These are phyloP conservation scores for Starmerella riodocensis DNA, from an alignment of 805 yeast species.

Conservation along the genomic window DNA sequence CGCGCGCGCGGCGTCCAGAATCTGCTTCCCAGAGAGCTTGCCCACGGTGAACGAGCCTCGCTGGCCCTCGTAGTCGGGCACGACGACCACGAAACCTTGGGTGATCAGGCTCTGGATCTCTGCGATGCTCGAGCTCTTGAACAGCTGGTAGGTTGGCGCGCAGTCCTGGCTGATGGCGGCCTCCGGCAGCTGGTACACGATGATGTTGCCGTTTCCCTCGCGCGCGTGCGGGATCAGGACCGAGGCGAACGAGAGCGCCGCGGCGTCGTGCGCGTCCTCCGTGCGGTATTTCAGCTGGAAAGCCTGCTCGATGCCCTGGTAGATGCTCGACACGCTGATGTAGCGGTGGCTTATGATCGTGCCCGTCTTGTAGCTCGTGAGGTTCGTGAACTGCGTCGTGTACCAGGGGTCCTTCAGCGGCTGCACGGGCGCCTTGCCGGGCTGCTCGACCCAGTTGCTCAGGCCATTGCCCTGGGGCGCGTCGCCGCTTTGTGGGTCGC, in stretches of 20 bases:
- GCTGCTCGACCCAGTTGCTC: conserved; percentile 16
- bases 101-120: conserved; percentile 15
- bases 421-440: conserved; percentile 6
- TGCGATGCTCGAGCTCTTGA: conserved; percentile 10
- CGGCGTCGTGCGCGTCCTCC: conserved; percentile 20
- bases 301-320: conserved; percentile 14
- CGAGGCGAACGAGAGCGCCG: conserved; percentile 24
- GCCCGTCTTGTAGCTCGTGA: conserved; percentile 12
- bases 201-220: conserved; percentile 8
- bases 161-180: conserved; percentile 20
- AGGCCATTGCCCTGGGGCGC: background rate
- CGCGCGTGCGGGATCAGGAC: conserved; percentile 20
- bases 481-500: conserved; percentile 8
- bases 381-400: conserved; percentile 3
- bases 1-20: conserved; percentile 25
- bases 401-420: conserved; percentile 19
- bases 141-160: conserved; percentile 20
- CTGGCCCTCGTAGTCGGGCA: conserved; percentile 23
- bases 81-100: conserved; percentile 18
- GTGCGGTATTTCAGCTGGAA: conserved; percentile 20
- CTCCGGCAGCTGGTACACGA: conserved; percentile 21
- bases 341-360: conserved; percentile 13
- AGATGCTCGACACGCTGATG: conserved; percentile 13
- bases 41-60: conserved; percentile 20
- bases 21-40: conserved; percentile 20